Base-by-base conservation (phyloP, 768 basidiomycete genomes). In the Suillus ampliporus region DNA sequence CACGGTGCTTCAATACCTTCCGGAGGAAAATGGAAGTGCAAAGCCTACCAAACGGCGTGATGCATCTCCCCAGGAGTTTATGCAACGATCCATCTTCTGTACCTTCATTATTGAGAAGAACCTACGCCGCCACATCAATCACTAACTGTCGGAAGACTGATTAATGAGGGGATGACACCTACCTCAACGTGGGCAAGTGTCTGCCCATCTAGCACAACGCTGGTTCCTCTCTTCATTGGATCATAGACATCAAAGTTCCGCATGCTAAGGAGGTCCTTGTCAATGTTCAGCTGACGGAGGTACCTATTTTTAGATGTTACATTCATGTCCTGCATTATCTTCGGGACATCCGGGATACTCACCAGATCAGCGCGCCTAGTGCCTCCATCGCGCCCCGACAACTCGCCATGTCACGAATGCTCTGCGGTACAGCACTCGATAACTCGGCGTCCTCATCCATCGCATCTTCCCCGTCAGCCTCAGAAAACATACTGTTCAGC, bases 161-260 rank as follows among this genome's bases (percentile, higher is more conserved):
- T 19, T 23, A 57, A 26, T 13, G 15, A 47, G 15, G 31, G 10
- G 31, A 3, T 15, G 41, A 26, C 21, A 68, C 75, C 47, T 58
- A 95, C 94, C 82, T 99, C 97, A 64, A 99, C 83, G 73, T 99
- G 97, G 17, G 94, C 91, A 58, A 99, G 81, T 0, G 95, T 96
- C 74, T 98, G 95, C 3, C 97, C 97, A 74, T 99, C 96, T 47
- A 99, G 82, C 0, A 92, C 84, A 60, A 99, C 77, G 31, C 89
- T 92, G 71, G 89, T 83, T n/a, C 95, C 95, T 64, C 84, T 84
- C 72, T 91, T 89, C 86, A 98, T 94, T 0, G 97, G 97, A 75
- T 98, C 95, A 71, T 97, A 97, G 43, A 97, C 83, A 68, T 98
- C 96, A 83, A 99, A 99, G 72, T 99, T 99, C 78, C 88, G 91